Evolutionary conservation across 2,329 filamentous ascomycete genomes (phyloP).

Genomic region (Acarospora socialis): DNA sequence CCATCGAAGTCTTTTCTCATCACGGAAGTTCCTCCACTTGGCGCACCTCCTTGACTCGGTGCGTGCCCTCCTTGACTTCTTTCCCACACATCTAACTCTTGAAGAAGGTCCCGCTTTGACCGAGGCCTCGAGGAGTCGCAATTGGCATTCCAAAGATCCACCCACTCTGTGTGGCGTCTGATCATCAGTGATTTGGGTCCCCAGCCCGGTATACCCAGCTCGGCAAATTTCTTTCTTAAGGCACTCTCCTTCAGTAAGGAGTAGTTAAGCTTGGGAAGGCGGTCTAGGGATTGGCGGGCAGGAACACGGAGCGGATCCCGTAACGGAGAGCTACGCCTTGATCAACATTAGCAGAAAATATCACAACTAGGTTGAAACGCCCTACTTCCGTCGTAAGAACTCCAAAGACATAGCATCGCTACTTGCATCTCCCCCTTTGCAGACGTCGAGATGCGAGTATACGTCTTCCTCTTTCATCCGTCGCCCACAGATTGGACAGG

Average conservation of each 20-base stretch:
- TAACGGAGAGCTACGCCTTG: no score
- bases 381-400: no score
- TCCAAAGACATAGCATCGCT: neutral
- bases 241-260: conserved; percentile 66
- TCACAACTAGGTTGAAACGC: no score
- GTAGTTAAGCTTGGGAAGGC: conserved; percentile 72
- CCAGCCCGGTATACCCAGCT: conserved; percentile 60
- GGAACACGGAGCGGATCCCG: no score
- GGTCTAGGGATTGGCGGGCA: conserved; percentile 44
- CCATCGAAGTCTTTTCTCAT: conserved; percentile 85
- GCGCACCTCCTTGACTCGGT: conserved; percentile 27
- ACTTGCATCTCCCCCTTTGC: conserved; percentile 22
- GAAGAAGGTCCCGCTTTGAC: conserved; percentile 54
- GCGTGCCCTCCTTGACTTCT: conserved; percentile 57
- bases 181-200: conserved; percentile 60
- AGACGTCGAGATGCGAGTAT: conserved; percentile 67
- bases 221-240: conserved; percentile 65
- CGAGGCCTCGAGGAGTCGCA: conserved; percentile 70
- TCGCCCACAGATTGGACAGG: conserved; percentile 67
- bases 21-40: conserved; percentile 33
- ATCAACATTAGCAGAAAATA: no score
- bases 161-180: conserved; percentile 77
- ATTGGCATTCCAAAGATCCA: conserved; percentile 93
- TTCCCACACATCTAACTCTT: conserved; percentile 78
- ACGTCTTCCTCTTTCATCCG: conserved; percentile 70